Base-by-base conservation (phyloP, 2,329 filamentous ascomycete species). In the Aspergillus puulaauensis region DNA sequence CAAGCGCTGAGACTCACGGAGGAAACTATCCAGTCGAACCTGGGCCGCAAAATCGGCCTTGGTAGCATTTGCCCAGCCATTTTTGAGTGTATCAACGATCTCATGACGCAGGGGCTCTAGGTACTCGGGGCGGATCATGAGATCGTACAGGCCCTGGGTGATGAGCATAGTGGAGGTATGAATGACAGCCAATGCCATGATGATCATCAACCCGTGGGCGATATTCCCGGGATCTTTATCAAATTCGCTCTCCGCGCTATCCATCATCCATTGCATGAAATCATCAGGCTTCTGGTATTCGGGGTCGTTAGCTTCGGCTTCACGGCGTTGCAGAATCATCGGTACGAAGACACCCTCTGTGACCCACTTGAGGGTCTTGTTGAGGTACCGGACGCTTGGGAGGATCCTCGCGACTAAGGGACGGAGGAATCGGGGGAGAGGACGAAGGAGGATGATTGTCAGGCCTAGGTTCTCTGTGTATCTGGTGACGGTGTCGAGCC, bases 81-180 rank as follows among this genome's bases (percentile, higher is more conserved):
- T 37, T n/a, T 27, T 50, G 15, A 71, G 47, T 2, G 63, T 69
- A 3, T 52, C 50, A 1, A 70, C 62, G 4, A 81, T 77, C 58
- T 87, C 84, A 6, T 81, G 73, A 1, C 84, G 78, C 0, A 86
- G 66, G 9, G 79, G 75, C 3, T 77, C 70, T 31, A 82, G 64
- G 62, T 82, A 75, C 31, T 84, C 78, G 0, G 82, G 83, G 33
- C 75, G 69, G 2, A 77, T 70, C 0, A 79, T 77, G 2, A 87
- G 66, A 61, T 82, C 79, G 62, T 80, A 84, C 19, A 86, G 73
- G 54, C 77, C 54, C 76, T 83, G 69, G 6, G 65, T 69, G 56
- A 71, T 58, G 1, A 66, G 61, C 57, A 69, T 68, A 1, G 69
- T 64, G 27, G 66, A 69, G 6, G 69, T 71, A 40, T 72, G 68